Evolutionary conservation across 495 filamentous ascomycete species (phyloP).

Genomic region (Daldinia decipiens): DNA sequence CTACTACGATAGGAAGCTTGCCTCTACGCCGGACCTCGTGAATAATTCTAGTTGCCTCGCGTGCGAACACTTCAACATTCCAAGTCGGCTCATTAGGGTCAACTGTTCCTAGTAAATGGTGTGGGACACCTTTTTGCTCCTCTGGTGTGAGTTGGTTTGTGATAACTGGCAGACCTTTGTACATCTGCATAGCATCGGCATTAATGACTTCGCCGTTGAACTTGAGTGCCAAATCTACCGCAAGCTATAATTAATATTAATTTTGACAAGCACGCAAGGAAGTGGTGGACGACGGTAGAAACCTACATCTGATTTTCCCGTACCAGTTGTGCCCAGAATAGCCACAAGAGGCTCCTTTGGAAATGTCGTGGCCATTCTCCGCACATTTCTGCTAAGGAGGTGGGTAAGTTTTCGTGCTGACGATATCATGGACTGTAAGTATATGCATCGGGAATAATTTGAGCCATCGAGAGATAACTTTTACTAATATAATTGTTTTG

Average conservation of each 20-base stretch:
- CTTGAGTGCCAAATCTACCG: slow-evolving; percentile 82
- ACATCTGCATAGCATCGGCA: slow-evolving; percentile 99
- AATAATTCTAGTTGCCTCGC: slow-evolving; percentile 74
- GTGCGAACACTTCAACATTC: slow-evolving; percentile 78
- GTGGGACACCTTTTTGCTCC: slow-evolving; percentile 83
- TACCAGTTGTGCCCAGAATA: slow-evolving; percentile 92
- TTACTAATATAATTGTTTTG: background rate
- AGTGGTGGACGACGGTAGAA: background rate
- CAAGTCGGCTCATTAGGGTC: slow-evolving; percentile 79
- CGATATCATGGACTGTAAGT: slow-evolving; percentile 19
- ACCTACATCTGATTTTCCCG: slow-evolving; percentile 95
- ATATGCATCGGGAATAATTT: background rate
- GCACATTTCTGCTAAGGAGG: slow-evolving; percentile 26
- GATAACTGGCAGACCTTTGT: slow-evolving; percentile 89
- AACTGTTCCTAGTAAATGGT: slow-evolving; percentile 87
- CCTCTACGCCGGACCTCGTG: slow-evolving; percentile 78
- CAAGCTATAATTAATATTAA: slow-evolving; percentile 69
- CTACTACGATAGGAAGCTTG: slow-evolving; percentile 88
- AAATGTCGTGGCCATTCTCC: slow-evolving; percentile 37
- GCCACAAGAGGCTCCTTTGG: slow-evolving; percentile 73
- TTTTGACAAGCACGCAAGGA: background rate
- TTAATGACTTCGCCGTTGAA: slow-evolving; percentile 98
- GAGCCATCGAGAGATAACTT: background rate
- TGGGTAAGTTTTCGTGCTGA: slow-evolving; percentile 1
- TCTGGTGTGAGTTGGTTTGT: slow-evolving; percentile 87